Base-by-base conservation (phyloP, 805 yeast species). In the Vanderwaltozyma yarrowii region DNA sequence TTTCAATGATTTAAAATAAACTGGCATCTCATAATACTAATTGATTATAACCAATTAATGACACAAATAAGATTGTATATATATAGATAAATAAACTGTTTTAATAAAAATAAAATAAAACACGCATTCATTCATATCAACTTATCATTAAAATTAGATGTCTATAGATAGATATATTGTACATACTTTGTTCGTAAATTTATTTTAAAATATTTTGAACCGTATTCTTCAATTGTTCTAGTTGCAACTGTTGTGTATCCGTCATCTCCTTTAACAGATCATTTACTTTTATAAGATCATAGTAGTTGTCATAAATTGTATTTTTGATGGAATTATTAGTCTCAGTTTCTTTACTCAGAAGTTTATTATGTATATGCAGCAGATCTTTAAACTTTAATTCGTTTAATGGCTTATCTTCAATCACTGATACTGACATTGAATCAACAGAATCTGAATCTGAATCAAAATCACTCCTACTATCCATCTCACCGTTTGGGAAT, bases 251-350 rank as follows among this genome's bases (percentile, higher is more conserved):
- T 20, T 40, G 36, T n/a, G 35, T 26, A 15, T 38, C 42, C 9
- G 35, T 32, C 29, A 37, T 20, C 21, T 32, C 39, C 13, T 32
- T 37, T 25, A 80, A 58, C 3, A 78, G 70, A 33, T 76, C 73
- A 47, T 76, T 78, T 41, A 80, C 70, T 49, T 78, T 77, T 50
- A 80, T 78, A 45, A 80, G 61, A 43, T 80, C 88, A 54, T 76
- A 78, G 64, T 80, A 80, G 50, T 80, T 80, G 56, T 80, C 83
- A 56, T 80, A 80, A 10, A 80, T 77, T 30, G 80, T 78, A 21
- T 81, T 73, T 48, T 80, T 80, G 45, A 78, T 78, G 33, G 73
- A 76, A 38, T 53, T 54, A 30, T 51, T 50, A 25, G 52, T 52
- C 25, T 52, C 60, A 1, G 52, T 49, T 37, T 58, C 61, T 37